Conservation (phyloP, 805 yeast genomes). For the Blastobotrys terrestris region DNA sequence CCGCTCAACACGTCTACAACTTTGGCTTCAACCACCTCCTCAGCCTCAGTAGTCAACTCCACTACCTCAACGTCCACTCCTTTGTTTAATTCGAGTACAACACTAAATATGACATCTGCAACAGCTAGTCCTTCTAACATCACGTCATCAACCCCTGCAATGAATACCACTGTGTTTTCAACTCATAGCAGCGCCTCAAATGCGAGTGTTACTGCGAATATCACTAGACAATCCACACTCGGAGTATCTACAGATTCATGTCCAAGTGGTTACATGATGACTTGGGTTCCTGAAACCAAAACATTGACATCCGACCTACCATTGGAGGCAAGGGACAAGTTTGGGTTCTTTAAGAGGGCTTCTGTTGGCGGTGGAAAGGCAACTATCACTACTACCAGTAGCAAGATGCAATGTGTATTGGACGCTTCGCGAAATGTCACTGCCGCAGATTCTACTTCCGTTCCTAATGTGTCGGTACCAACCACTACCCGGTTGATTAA, state of each 20-base stretch:
- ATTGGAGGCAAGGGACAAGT: neutral
- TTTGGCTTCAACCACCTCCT: neutral
- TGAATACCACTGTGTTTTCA: too few species aligned
- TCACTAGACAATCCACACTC: neutral
- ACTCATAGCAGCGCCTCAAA: neutral
- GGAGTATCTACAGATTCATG: neutral
- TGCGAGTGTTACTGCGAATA: too few species aligned
- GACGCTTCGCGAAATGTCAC: neutral
- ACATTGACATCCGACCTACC: neutral
- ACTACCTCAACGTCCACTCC: neutral
- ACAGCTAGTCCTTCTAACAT: neutral
- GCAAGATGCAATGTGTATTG: neutral
- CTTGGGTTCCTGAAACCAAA: neutral
- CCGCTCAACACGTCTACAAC: neutral
- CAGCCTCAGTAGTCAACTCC: neutral
- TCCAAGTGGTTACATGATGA: neutral
- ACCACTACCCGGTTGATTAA: neutral
- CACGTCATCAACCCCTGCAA: neutral
- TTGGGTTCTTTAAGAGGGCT: neutral
- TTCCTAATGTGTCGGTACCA: neutral
- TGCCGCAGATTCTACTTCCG: neutral
- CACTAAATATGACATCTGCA: neutral
- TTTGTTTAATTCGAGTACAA: neutral
- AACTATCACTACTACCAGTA: neutral
- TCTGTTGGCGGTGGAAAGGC: neutral